Percentiles rank a stretch among this genome's conserved stretches.
Evolutionary conservation across 306 rosid species (phyloP).

Genomic region (Gleditsia sinensis): DNA sequence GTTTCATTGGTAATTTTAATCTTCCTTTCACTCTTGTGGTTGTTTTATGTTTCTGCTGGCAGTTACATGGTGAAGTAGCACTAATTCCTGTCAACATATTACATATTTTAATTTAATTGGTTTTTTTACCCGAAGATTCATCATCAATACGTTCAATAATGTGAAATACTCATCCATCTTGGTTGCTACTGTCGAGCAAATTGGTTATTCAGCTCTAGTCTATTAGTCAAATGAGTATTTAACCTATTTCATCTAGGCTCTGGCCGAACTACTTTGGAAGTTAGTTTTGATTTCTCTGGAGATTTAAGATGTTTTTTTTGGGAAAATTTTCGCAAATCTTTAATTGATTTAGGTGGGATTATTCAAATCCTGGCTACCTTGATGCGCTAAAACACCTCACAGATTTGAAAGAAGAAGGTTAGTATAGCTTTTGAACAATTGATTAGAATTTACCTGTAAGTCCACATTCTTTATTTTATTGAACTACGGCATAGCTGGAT

Average conservation of each 20-base stretch:
- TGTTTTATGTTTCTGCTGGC: background rate
- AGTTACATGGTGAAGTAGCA: conserved; percentile 1
- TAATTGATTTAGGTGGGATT: conserved; percentile 83
- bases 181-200: background rate
- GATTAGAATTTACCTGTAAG: background rate
- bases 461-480: conserved; percentile 40
- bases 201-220: background rate
- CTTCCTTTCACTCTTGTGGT: conserved; percentile 9
- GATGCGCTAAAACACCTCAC: conserved; percentile 95
- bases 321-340: conserved; percentile 31
- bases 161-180: conserved; percentile 18
- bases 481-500: conserved; percentile 31
- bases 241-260: conserved; percentile 13
- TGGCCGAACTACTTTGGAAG: conserved; percentile 20
- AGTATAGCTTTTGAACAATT: conserved; percentile 26
- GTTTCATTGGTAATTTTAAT: conserved; percentile 77
- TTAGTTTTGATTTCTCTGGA: background rate
- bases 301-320: conserved; percentile 5
- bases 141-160: conserved; percentile 22
- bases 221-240: conserved; percentile 9
- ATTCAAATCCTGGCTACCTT: conserved; percentile 82
- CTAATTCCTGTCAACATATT: conserved; percentile 10
- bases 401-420: conserved; percentile 89
- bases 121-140: conserved; percentile 1
- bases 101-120: conserved; percentile 1